Evolutionary conservation across 2,329 filamentous ascomycete genomes (phyloP), one percentile per base, ranked within the genome.

Genomic region (Fusarium irregulare): DNA sequence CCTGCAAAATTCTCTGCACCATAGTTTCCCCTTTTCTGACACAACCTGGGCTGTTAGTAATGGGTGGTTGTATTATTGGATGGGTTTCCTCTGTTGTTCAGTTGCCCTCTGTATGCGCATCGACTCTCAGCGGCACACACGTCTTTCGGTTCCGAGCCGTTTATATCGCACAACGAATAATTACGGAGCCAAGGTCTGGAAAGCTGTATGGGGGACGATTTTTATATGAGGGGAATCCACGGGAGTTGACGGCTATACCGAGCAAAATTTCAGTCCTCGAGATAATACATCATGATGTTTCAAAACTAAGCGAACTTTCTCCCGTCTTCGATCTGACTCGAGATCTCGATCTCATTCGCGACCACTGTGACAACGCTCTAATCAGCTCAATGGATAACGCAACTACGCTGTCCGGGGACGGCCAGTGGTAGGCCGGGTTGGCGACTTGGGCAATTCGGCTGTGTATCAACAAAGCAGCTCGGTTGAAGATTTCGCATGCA

Each of bases 231-330:
- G 71, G 64, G 60, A 60, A 66, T 67, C 55, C 60, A 69, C 62
- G 67, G 74, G 73, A 73, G 73, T 77, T 77, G 68, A 76, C 66
- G 76, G 76, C 69, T 75, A 76, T 76, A 79, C 75, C 75, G 75
- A 75, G 74, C 73, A 72, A 75, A 74, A 72, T 64, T 73, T 76
- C 75, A 78, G 75, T 75, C 73, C 72, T 75, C 73, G 70, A 79
- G 73, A 78, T 80, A 80, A 80, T 80, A 79, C 73, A 79, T 71
- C 73, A 78, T 75, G 73, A 79, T 79, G 77, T 78, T 76, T 71
- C 67, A 78, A 77, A 59, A 61, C 54, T 59, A 54, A 44, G 25
- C 59, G 46, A 51, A 37, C 54, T 59, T 50, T 28, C 50, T 62
- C 28, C 6, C 14, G 3, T 11, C 10, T 23, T 27, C 23, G 14